Evolutionary conservation across 768 basidiomycete genomes (phyloP), one percentile per base, ranked within the genome.

Genomic region (Lactarius vividus): DNA sequence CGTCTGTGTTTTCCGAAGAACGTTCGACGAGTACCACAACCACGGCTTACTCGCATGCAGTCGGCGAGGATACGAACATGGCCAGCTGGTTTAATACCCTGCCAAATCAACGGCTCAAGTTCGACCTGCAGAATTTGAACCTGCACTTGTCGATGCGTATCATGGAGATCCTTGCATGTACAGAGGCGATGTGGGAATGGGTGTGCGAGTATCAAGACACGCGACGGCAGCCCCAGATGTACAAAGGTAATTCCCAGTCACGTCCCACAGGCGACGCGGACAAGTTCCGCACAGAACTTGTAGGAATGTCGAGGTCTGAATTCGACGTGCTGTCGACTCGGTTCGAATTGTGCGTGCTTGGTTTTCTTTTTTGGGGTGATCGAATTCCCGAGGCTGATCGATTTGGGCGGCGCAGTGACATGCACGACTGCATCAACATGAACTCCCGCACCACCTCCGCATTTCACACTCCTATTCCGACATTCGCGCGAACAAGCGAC

Each of bases 131-230:
- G 62, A 80, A 82, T 9, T 74, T 89, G 55, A 87, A 88, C 71
- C 73, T 89, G 65, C 88, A 88, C 74, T 78, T 92, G n/a, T 77
- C 82, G 20, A 64, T 85, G 68, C 80, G 87, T 16, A 82, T 83
- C 10, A 80, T 82, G 64, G 89, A 89, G 72, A 80, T 91, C n/a
- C 69, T 90, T 16, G 88, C 81, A 9, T 91, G 88, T 70, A 80
- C 85, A 0, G 90, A 91, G 74, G 79, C 85, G 35, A 91, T 91
- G 88, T 92, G 90, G 90, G 88, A 88, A 62, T 91, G 85, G 84
- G 82, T 91, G 3, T 71, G 77, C 26, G 81, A 81, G 29, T 82
- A 81, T 66, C 85, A 86, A 76, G 72, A 65, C 33, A n/a, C 56
- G n/a, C 57, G 33, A 29, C 28, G 57, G 42, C 66, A 57, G 13